A percentile compares a stretch with the other conserved stretches of the same genome.
Conservation (phyloP, 345 rosid species). For the Euphorbia pulcherrima region DNA sequence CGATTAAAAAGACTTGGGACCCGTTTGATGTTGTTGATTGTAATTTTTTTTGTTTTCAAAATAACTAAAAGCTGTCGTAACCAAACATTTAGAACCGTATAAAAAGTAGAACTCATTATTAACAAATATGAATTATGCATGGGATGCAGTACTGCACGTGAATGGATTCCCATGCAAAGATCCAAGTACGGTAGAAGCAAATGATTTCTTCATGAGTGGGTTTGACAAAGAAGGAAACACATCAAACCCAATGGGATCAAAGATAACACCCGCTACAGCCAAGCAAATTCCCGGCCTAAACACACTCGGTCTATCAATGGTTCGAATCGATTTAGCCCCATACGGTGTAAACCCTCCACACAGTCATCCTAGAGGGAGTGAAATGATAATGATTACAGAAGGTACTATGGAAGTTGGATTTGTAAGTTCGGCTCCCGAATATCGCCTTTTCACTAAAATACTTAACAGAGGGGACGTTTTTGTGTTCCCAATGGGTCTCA, state of each 20-base stretch:
- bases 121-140: too few relatives aligned
- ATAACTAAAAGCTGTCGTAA: too few relatives aligned
- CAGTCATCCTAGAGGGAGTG: constrained; percentile 1
- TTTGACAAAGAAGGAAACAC: constrained; percentile 2
- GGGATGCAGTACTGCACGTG: too few relatives aligned
- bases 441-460: not conserved
- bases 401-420: constrained; percentile 11
- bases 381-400: not conserved
- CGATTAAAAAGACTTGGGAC: too few relatives aligned
- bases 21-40: too few relatives aligned
- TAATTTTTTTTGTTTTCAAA: too few relatives aligned
- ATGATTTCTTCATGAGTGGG: constrained; percentile 15
- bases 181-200: not conserved
- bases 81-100: too few relatives aligned
- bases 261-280: not conserved
- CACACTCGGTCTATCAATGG: constrained; percentile 12
- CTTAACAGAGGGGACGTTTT: constrained; percentile 5
- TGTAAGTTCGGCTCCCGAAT: constrained; percentile 3
- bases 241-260: constrained; percentile 9
- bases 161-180: constrained; percentile 11
- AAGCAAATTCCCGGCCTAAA: constrained; percentile 6
- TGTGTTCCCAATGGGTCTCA: constrained; percentile 4
- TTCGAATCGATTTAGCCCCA: constrained; percentile 3
- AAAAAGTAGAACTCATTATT: too few relatives aligned
- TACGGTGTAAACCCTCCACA: constrained; percentile 13